These are phyloP conservation scores for Epichloe glyceriae DNA, from an alignment of 2,329 filamentous ascomycete species.

Conservation along the genomic window DNA sequence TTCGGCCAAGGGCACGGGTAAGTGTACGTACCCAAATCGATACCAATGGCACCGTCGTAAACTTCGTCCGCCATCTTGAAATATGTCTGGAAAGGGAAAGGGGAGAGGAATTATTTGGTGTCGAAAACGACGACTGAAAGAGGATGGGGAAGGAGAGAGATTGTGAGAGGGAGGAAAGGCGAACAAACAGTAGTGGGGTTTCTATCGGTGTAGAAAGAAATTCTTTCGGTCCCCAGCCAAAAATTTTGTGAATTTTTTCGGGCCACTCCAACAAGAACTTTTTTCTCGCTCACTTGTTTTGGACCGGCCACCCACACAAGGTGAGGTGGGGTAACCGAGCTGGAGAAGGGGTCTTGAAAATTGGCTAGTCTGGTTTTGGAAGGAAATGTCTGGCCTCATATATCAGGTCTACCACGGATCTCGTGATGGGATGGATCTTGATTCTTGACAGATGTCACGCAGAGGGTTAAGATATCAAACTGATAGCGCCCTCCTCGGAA, in stretches of 20 bases:
- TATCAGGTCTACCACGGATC: not conserved
- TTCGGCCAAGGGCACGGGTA: not conserved
- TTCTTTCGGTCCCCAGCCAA: constrained; percentile 18
- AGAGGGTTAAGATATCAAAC: not conserved
- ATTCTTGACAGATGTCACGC: too few species aligned
- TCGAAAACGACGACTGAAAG: constrained; percentile 11
- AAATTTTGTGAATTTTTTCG: constrained; percentile 21
- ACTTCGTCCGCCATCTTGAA: constrained; percentile 88
- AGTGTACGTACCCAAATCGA: constrained; percentile 77
- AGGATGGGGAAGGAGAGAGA: constrained; percentile 13
- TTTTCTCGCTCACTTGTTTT: constrained; percentile 12
- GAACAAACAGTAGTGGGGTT: constrained; percentile 21
- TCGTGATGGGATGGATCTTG: not conserved
- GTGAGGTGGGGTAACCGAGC: constrained; percentile 6
- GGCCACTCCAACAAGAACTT: constrained; percentile 7
- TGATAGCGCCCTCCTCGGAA: not conserved
- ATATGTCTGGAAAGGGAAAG: constrained; percentile 16
- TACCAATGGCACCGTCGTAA: constrained; percentile 99
- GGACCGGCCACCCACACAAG: not conserved
- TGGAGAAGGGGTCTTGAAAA: constrained; percentile 1
- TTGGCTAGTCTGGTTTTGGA: not conserved
- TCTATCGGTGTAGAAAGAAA: constrained; percentile 24
- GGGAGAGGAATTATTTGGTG: constrained; percentile 4
- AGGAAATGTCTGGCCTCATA: not conserved
- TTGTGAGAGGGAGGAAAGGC: constrained; percentile 10